phyloP scores from a whole-genome alignment of 2,329 filamentous ascomycete species.

The Epichloe elymi region DNA sequence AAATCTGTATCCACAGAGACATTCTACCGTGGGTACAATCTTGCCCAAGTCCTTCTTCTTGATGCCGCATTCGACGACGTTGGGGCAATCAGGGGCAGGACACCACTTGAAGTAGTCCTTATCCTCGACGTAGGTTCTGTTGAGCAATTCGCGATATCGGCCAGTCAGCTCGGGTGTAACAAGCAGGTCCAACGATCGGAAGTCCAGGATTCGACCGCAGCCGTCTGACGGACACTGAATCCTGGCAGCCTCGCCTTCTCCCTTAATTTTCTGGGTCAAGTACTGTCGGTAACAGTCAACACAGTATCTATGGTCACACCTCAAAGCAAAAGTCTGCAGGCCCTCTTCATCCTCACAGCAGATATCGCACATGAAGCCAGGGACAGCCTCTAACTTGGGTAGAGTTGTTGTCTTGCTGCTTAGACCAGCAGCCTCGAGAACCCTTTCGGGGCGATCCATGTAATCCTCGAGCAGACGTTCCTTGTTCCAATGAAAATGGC shows the following conservation, averaged over 20 bases:
- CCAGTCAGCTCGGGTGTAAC: conserved; percentile 41
- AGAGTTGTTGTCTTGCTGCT: conserved; percentile 47
- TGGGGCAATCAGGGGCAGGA: conserved; percentile 91
- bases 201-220: conserved; percentile 84
- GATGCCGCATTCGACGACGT: conserved; percentile 76
- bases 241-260: conserved; percentile 86
- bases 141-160: conserved; percentile 75
- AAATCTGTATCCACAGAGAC: conserved; percentile 73
- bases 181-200: conserved; percentile 71
- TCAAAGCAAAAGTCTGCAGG: conserved; percentile 80
- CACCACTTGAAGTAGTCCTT: conserved; percentile 96
- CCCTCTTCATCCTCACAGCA: conserved; percentile 80
- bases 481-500: conserved; percentile 90
- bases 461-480: conserved; percentile 90
- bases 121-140: conserved; percentile 91
- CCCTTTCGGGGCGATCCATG: conserved; percentile 74
- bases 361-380: conserved; percentile 83
- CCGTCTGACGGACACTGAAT: conserved; percentile 86
- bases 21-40: conserved; percentile 82
- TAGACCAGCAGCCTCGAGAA: conserved; percentile 75
- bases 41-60: conserved; percentile 77
- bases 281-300: conserved; percentile 89
- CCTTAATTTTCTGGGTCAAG: conserved; percentile 79
- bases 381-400: conserved; percentile 56
- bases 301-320: conserved; percentile 88